Evolutionary conservation across 1,139 yeast species (phyloP).

Genomic region (Yamadazyma jaroonii): DNA sequence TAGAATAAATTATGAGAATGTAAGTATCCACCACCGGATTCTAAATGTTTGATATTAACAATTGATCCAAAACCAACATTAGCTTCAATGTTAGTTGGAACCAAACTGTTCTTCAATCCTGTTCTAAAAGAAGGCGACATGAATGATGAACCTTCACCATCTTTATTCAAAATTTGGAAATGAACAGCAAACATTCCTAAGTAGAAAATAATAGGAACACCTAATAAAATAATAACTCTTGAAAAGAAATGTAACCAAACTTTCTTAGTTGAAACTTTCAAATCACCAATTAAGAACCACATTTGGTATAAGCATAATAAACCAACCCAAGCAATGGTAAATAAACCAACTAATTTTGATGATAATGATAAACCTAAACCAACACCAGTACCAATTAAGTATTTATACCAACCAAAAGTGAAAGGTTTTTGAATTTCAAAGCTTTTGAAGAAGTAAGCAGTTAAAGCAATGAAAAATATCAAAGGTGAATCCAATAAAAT

Average conservation of each 20-base stretch:
- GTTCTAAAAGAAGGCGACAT: slow-evolving; percentile 89
- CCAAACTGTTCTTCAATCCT: slow-evolving; percentile 63
- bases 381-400: slow-evolving; percentile 71
- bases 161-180: slow-evolving; percentile 63
- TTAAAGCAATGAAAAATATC: slow-evolving; percentile 84
- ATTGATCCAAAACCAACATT: slow-evolving; percentile 86
- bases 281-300: slow-evolving; percentile 89
- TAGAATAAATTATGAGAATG: slow-evolving; percentile 88
- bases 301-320: slow-evolving; percentile 67
- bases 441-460: slow-evolving; percentile 76
- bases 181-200: slow-evolving; percentile 75
- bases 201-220: slow-evolving; percentile 69
- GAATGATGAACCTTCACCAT: slow-evolving; percentile 88
- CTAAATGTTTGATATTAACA: slow-evolving; percentile 74
- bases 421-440: slow-evolving; percentile 81
- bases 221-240: slow-evolving; percentile 62
- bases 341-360: slow-evolving; percentile 96
- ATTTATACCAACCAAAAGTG: slow-evolving; percentile 64
- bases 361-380: slow-evolving; percentile 85
- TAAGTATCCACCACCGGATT: slow-evolving; percentile 90
- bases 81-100: slow-evolving; percentile 70
- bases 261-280: slow-evolving; percentile 53
- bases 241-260: slow-evolving; percentile 51
- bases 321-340: slow-evolving; percentile 94
- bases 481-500: slow-evolving; percentile 90